Base-by-base conservation (phyloP, 2,329 filamentous ascomycete species). In the Penicillium hordei region DNA sequence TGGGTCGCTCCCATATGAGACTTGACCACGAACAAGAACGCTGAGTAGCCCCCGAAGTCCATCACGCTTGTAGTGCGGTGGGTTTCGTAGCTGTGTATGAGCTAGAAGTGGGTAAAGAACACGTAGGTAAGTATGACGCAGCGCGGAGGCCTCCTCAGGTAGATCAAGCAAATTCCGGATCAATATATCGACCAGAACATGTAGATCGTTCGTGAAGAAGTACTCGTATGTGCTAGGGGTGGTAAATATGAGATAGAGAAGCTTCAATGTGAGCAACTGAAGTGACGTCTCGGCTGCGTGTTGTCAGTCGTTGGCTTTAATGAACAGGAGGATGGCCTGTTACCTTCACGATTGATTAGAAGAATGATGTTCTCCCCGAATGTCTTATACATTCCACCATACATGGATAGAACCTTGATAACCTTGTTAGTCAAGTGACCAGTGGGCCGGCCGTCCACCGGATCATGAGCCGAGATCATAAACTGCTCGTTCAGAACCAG, bases 361-460 rank as follows among this genome's bases (percentile, higher is more conserved):
- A 99, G 81, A 62, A 99, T 99, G 60, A 99, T 89, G 66, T 97
- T 99, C 78, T 97, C 93, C 52, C 94, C 94, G 79, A 99, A 99
- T 0, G 93, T 97, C 70, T 93, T 93, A 73, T 92, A 97, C 1
- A 82, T 82, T 48, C 86, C 84, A 4, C 93, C 93, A 68, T 94
- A 83, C 25, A 90, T 81, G 52, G 91, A 93, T 43, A 99, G 82
- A 39, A 93, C 83, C 73, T 97, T 97, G 75, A 99, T 89, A 49
- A 99, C 91, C 65, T 93, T 88, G 71, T 99, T 99, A 4, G 94
- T 97, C 56, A 95, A 76, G 5, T 85, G 83, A 25, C 79, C 75
- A 10, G 79, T 72, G 57, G 70, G 65, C 44, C 63, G 70, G 64
- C 67, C 72, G 65, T 68, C 74, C 65, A 68, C 61, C 44, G 79